Base-by-base conservation (phyloP, 1,284 basidiomycete species). In the Rhodotorula sp. region DNA sequence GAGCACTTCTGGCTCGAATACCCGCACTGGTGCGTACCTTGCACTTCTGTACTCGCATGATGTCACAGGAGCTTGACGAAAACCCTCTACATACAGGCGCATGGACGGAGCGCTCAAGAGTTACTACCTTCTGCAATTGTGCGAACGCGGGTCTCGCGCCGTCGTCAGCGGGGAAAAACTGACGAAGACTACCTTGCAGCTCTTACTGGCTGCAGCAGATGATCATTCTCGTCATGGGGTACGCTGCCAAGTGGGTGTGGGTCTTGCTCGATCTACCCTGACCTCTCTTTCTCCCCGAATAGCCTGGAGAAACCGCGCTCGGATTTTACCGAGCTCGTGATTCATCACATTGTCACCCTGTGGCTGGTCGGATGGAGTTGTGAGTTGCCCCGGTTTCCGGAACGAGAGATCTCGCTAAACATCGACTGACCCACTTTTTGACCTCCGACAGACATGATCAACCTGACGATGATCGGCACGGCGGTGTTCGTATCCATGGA, bases 401-500 rank as follows among this genome's bases (percentile, higher is more conserved):
- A n/a, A 10, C 24, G 18, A 26, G 17, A 26, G 26, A 14, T 15
- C 18, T 54, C 14, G 15, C 29, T 24, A 24, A n/a, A 24, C 49
- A 24, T 42, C 37, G 37, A 42, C 37, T 12, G 37, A 42, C 10
- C 37, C 18, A 3, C 15, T 54, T 15, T n/a, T 14, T 8, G 12
- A 2, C 15, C 45, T 22, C 42, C 30, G 20, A 26, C 69, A 74
- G 73, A 75, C 64, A 33, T 54, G 61, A 69, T 80, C 66, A 79
- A 84, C 80, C 75, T 84, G 62, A 97, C 95, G 0, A 83, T 88
- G 75, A 95, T 97, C 64, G 95, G 95, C 20, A 93, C 93, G 73
- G 90, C 93, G 3, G 87, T 99, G 37, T 98, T 91, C 78, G 86
- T 95, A 78, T 95, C 93, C 79, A 99, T 98, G 95, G 95, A 99